Evolutionary conservation across 345 rosid genomes (phyloP).

Genomic region (Durio zibethinus): DNA sequence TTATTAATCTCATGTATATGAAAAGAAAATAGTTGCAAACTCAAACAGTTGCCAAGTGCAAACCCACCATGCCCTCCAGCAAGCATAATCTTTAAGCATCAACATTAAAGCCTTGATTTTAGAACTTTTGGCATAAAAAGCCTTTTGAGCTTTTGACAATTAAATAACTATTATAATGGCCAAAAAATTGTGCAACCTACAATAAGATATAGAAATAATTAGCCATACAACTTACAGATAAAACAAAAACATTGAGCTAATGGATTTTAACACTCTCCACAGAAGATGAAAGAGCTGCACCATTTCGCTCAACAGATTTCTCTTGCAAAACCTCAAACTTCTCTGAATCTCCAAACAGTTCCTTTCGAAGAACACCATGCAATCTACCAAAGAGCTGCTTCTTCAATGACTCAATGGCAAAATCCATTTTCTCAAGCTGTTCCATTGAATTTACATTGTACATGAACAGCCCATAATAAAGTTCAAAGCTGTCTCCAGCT

Average conservation of each 20-base stretch:
- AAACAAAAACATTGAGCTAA: background rate
- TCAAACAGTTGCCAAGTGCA: background rate
- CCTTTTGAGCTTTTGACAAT: background rate
- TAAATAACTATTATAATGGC: background rate
- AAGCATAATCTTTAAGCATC: background rate
- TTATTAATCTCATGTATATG: background rate
- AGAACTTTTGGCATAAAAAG: background rate
- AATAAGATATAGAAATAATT: background rate
- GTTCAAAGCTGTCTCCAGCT: conserved; percentile 79
- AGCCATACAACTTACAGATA: background rate
- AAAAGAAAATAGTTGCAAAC: background rate
- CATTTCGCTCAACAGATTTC: conserved; percentile 20
- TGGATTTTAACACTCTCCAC: conserved; percentile 5
- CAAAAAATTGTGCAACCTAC: background rate
- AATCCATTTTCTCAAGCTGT: conserved; percentile 67
- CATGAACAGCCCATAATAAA: conserved; percentile 72
- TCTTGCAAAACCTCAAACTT: conserved; percentile 20
- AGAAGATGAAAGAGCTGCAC: conserved; percentile 19
- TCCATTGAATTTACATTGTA: conserved; percentile 84
- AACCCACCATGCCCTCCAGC: background rate
- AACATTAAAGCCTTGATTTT: background rate
- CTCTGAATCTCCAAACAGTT: conserved; percentile 45
- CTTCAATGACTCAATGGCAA: conserved; percentile 65
- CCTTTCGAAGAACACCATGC: conserved; percentile 51
- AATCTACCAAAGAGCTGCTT: conserved; percentile 66